phyloP scores from a whole-genome alignment of 106 monocot species.

The Apostasia ramifera region DNA sequence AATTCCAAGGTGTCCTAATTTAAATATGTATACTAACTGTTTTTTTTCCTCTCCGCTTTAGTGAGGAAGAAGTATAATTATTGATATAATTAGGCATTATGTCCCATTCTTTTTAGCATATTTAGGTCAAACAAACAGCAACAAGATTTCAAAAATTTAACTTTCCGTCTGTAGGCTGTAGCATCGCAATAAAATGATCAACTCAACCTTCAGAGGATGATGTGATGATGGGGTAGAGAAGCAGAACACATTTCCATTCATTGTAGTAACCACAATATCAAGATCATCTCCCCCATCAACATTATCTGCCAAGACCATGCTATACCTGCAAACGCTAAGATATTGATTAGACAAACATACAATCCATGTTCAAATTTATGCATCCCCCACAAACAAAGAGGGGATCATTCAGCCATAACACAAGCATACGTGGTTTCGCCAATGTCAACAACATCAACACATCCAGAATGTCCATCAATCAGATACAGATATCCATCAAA shows the following conservation, averaged over 20 bases:
- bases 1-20: no score
- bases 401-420: not conserved
- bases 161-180: no score
- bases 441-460: constrained; percentile 96
- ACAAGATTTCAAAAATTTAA: no score
- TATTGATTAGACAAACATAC: not conserved
- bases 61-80: no score
- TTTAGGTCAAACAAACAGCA: no score
- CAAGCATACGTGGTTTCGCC: constrained; percentile 87
- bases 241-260: constrained; percentile 99
- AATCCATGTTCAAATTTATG: not conserved
- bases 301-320: constrained; percentile 94
- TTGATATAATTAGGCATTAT: no score
- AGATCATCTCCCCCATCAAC: constrained; percentile 99
- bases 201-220: constrained; percentile 83
- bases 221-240: constrained; percentile 85
- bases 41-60: no score
- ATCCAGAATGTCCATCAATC: constrained; percentile 90
- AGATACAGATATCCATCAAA: constrained; percentile 98
- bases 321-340: constrained; percentile 53
- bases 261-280: constrained; percentile 94
- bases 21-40: no score
- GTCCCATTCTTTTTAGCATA: no score
- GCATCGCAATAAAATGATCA: not conserved
- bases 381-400: not conserved